Percentiles rank a stretch among this genome's conserved stretches.
These are phyloP conservation scores for Xylaria digitata DNA, from an alignment of 2,329 filamentous ascomycete species.

Conservation along the genomic window DNA sequence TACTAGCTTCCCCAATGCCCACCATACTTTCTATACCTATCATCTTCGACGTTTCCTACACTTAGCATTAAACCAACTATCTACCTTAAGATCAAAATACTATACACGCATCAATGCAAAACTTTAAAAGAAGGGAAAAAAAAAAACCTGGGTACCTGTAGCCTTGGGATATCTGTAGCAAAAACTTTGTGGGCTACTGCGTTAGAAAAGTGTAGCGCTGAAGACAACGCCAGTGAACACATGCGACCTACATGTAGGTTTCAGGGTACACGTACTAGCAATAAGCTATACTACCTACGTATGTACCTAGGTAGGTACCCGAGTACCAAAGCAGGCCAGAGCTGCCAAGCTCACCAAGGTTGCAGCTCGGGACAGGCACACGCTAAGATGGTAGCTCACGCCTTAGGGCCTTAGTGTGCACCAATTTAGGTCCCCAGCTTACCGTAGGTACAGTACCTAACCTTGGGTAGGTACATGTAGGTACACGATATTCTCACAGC, in stretches of 20 bases:
- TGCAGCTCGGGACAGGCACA: slow-evolving; percentile 39
- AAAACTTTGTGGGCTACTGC: slow-evolving; percentile 6
- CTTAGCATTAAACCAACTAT: too few relatives aligned
- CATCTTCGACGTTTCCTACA: too few relatives aligned
- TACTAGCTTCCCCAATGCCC: too few relatives aligned
- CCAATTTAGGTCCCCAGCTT: slow-evolving; percentile 16
- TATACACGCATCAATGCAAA: too few relatives aligned
- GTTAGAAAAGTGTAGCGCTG: background rate
- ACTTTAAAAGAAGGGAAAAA: too few relatives aligned
- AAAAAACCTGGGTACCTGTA: background rate
- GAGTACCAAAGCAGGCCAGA: slow-evolving; percentile 19
- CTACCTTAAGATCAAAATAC: too few relatives aligned
- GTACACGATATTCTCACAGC: background rate
- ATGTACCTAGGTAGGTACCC: background rate
- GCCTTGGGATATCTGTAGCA: background rate
- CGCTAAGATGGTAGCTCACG: slow-evolving; percentile 26
- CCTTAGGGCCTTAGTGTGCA: slow-evolving; percentile 11
- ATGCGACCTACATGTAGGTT: background rate
- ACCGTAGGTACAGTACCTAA: background rate
- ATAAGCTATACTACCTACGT: background rate
- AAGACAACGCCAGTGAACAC: too few relatives aligned
- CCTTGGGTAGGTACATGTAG: background rate
- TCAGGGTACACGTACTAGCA: background rate
- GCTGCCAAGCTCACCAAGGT: slow-evolving; percentile 32
- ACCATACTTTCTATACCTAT: too few relatives aligned